Evolutionary conservation across 2,329 filamentous ascomycete species (phyloP), one percentile per base, ranked within the genome.

Genomic region (Trichoderma sp.): DNA sequence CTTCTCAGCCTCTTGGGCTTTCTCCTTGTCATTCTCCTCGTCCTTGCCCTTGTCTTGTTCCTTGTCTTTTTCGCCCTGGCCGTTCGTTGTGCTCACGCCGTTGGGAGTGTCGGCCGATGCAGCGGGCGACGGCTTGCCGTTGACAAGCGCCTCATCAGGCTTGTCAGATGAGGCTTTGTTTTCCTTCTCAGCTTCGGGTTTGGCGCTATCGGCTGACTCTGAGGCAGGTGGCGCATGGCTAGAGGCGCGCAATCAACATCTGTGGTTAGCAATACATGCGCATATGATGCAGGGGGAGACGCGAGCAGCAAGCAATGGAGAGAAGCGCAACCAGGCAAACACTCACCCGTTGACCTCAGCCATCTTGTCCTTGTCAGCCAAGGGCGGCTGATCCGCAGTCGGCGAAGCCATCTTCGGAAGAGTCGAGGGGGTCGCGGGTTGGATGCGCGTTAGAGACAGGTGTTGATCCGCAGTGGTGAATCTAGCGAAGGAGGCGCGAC

Each of bases 331-430:
- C 34, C 39, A 28, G 19, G 24, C 1, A 24, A 39, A 21, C 51
- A 76, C 77, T 74, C 73, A 79, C 77, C 77, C 77, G 66, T 79
- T 79, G 17, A 75, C 66, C 68, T 75, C 73, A 59, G 75, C 66
- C 58, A 74, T 77, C 39, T 70, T 67, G 50, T 74, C 74, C 68
- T 73, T 73, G 21, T 72, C 70, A n/a, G 66, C 55, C 59, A 68
- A 69, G 69, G 74, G 68, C 67, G 76, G 70, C 62, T 74, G 72
- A 71, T 83, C 78, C 67, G 79, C 74, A 52, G 74, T 75, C 67
- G 81, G 79, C 70, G 82, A 82, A 68, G 82, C 80, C 83, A 85
- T 85, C 72, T 79, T 79, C 80, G 81, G 80, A 78, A 80, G 81
- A 77, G 80, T 71, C 68, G 67, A 54, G 57, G 71, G 70, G 26